These are phyloP conservation scores for Ogataea pignaliae DNA, from an alignment of 805 yeast species.

Conservation along the genomic window DNA sequence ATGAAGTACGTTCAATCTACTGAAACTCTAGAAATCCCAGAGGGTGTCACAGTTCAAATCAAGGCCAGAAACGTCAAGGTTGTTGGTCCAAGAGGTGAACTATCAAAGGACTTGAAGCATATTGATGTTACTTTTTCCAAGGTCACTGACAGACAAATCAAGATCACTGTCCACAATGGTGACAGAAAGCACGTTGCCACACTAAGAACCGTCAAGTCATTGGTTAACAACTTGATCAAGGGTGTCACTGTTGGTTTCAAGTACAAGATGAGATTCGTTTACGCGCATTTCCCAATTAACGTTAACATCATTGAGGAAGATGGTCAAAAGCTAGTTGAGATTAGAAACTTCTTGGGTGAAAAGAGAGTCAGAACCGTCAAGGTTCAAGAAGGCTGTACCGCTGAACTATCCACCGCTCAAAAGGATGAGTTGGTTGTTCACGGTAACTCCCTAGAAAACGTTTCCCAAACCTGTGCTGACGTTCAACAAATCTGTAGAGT, in stretches of 20 bases:
- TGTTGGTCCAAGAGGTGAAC: constrained; percentile 96
- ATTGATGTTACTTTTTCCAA: constrained; percentile 90
- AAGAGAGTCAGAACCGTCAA: constrained; percentile 89
- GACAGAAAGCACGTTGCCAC: constrained; percentile 99
- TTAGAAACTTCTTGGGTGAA: constrained; percentile 99
- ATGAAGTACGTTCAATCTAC: constrained; percentile 64
- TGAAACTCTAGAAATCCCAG: constrained; percentile 68
- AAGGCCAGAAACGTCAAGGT: constrained; percentile 88
- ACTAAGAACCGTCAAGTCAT: constrained; percentile 96
- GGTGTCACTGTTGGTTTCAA: constrained; percentile 99
- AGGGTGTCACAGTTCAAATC: constrained; percentile 87
- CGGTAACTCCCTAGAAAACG: constrained; percentile 97
- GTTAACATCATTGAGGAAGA: constrained; percentile 85
- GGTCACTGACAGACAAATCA: constrained; percentile 66
- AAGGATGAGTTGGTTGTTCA: constrained; percentile 92
- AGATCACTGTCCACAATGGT: constrained; percentile 95
- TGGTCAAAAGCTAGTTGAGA: constrained; percentile 74
- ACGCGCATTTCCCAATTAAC: constrained; percentile 99
- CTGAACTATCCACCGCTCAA: constrained; percentile 74
- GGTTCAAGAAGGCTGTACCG: constrained; percentile 84
- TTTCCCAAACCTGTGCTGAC: constrained; percentile 98
- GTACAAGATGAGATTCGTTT: constrained; percentile 99
- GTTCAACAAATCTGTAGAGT: constrained; percentile 97
- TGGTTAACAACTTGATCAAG: constrained; percentile 87
- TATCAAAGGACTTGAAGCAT: constrained; percentile 88